Conservation (phyloP, 1,284 basidiomycete species). For the Trichosporon inkin region DNA sequence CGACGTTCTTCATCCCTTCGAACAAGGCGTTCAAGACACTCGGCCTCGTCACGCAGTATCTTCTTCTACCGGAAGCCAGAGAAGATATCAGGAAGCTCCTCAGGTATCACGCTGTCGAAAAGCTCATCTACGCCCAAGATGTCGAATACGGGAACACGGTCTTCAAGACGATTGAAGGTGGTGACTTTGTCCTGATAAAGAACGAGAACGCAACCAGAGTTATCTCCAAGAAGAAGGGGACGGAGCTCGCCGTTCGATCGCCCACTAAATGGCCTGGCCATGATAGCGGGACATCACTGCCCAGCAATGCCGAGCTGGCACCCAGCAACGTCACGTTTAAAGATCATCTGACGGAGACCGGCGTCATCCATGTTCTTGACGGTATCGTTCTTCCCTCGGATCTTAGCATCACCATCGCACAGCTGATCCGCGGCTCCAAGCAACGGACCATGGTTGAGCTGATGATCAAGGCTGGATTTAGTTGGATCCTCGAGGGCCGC, state of each 20-base stretch:
- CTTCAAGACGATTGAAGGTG: slow-evolving; percentile 49
- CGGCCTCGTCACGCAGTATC: slow-evolving; percentile 82
- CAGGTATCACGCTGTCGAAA: slow-evolving; percentile 74
- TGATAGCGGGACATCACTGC: slow-evolving; percentile 51
- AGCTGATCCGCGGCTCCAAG: slow-evolving; percentile 82
- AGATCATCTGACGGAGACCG: slow-evolving; percentile 73
- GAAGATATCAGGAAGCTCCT: slow-evolving; percentile 76
- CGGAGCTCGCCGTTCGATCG: slow-evolving; percentile 27
- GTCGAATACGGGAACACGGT: slow-evolving; percentile 36
- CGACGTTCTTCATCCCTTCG: slow-evolving; percentile 80
- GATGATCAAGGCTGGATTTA: slow-evolving; percentile 74
- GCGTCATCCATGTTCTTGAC: slow-evolving; percentile 86
- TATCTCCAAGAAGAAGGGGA: not conserved
- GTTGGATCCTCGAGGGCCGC: slow-evolving; percentile 84
- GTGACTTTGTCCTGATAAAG: slow-evolving; percentile 44
- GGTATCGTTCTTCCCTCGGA: slow-evolving; percentile 79
- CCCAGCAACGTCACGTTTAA: slow-evolving; percentile 40
- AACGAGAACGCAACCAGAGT: slow-evolving; percentile 22
- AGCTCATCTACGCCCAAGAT: slow-evolving; percentile 67
- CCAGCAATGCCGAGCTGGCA: slow-evolving; percentile 43
- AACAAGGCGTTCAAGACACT: slow-evolving; percentile 83
- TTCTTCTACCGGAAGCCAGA: slow-evolving; percentile 66
- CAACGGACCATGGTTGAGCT: slow-evolving; percentile 81
- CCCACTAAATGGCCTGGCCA: slow-evolving; percentile 40
- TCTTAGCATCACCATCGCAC: slow-evolving; percentile 77